phyloP scores from a whole-genome alignment of 331 rosid genomes.

The Pyracantha coccinea region DNA sequence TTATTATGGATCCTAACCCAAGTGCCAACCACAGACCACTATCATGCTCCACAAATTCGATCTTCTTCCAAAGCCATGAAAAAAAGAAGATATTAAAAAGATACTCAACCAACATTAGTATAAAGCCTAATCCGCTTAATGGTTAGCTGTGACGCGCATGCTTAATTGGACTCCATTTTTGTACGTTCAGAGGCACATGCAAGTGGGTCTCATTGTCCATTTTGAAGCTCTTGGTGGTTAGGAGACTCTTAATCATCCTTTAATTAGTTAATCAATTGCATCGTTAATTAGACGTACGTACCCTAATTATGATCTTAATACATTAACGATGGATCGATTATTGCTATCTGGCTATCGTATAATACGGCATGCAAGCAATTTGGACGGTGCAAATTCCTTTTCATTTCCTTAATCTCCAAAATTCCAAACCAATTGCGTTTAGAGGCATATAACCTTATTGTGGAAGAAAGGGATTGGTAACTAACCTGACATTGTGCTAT shows the following conservation, averaged over 20 bases:
- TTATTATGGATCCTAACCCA: not conserved
- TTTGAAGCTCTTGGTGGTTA: not conserved
- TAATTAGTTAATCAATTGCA: not conserved
- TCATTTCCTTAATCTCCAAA: not conserved
- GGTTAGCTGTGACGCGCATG: not conserved
- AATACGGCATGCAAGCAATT: not conserved
- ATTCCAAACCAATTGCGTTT: not conserved
- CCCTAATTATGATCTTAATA: not conserved
- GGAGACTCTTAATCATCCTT: not conserved
- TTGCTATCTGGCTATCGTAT: not conserved
- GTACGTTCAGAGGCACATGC: slow-evolving; percentile 3
- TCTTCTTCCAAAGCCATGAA: not conserved
- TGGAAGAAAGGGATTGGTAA: not conserved
- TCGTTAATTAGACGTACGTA: not conserved
- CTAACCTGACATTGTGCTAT: not conserved
- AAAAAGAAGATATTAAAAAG: not conserved
- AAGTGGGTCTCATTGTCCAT: slow-evolving; percentile 12
- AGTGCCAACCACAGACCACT: not conserved
- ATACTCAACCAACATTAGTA: not conserved
- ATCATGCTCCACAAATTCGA: not conserved
- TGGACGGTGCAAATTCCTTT: not conserved
- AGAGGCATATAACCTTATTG: not conserved
- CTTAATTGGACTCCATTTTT: not conserved
- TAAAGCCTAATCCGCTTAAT: not conserved
- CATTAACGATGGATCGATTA: not conserved